A percentile compares a stretch with the other conserved stretches of the same genome.
phyloP scores from a whole-genome alignment of 164 flowering plant species.

The Buxus sempervirens region DNA sequence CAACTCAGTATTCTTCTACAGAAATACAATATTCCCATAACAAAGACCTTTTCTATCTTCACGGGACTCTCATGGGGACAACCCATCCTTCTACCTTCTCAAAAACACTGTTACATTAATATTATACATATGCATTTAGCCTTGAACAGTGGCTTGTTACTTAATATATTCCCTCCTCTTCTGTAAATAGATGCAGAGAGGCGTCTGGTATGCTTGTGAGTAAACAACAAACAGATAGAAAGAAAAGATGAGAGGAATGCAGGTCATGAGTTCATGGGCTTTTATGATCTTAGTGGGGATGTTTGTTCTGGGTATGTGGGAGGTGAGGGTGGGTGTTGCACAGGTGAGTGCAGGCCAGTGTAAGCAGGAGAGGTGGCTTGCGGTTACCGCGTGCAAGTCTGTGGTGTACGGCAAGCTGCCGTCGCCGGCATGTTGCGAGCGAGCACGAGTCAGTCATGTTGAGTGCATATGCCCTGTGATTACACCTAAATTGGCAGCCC shows the following conservation, averaged over 20 bases:
- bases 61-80: too few species aligned
- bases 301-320: constrained; percentile 9
- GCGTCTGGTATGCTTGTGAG: background rate
- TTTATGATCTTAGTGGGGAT: background rate
- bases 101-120: too few species aligned
- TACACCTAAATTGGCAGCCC: constrained; percentile 30
- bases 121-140: too few species aligned
- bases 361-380: constrained; percentile 19
- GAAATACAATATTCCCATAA: too few species aligned
- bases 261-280: background rate
- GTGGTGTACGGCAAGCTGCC: constrained; percentile 25
- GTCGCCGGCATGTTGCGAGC: constrained; percentile 23
- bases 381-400: constrained; percentile 16
- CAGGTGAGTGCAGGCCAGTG: constrained; percentile 16
- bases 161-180: background rate
- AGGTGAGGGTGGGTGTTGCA: constrained; percentile 8
- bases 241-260: background rate
- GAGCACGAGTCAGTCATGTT: constrained; percentile 21
- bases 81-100: too few species aligned
- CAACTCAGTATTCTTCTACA: too few species aligned
- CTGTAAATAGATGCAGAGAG: background rate
- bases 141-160: too few species aligned
- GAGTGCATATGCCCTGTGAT: constrained; percentile 33
- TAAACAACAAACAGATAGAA: background rate
- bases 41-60: too few species aligned